Percentiles rank a stretch among this genome's conserved stretches.
Evolutionary conservation across 139 green algal species (phyloP).

Genomic region (Micractinium conductrix): DNA sequence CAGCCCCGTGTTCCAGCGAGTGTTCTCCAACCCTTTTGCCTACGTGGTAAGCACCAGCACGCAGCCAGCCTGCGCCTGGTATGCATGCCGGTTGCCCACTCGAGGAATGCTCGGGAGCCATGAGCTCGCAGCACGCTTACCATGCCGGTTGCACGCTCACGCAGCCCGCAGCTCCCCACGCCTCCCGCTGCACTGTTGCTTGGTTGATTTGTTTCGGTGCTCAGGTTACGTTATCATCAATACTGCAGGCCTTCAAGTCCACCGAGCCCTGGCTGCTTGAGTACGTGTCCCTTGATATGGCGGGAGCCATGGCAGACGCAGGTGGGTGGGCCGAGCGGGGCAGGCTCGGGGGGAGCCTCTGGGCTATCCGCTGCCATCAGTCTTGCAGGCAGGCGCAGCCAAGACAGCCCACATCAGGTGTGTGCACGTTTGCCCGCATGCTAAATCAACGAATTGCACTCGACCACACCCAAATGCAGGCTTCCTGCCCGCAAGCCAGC

Average conservation of each 20-base stretch:
- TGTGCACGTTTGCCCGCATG: too few species aligned
- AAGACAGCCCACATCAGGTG: too few species aligned
- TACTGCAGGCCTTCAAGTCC: slow-evolving; percentile 81
- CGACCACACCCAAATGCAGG: too few species aligned
- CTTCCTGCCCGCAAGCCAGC: slow-evolving; percentile 46
- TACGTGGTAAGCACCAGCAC: slow-evolving; percentile 1
- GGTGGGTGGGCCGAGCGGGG: too few species aligned
- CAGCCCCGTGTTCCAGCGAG: slow-evolving; percentile 60
- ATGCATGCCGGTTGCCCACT: too few species aligned
- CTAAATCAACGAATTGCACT: too few species aligned
- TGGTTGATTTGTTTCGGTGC: too few species aligned
- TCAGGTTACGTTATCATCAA: too few species aligned
- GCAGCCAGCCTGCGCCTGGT: background rate
- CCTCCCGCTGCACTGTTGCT: too few species aligned
- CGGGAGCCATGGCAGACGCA: slow-evolving; percentile 41
- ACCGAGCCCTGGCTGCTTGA: slow-evolving; percentile 82
- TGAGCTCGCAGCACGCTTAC: background rate
- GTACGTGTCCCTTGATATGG: slow-evolving; percentile 72
- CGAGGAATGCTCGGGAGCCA: background rate
- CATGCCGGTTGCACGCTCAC: background rate
- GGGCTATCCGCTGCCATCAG: too few species aligned
- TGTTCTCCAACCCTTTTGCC: slow-evolving; percentile 77
- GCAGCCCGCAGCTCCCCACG: background rate
- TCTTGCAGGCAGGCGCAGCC: too few species aligned
- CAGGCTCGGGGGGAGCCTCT: too few species aligned